These are phyloP conservation scores for Peronospora destructor DNA, from an alignment of 352 stramenopile species.

Conservation along the genomic window DNA sequence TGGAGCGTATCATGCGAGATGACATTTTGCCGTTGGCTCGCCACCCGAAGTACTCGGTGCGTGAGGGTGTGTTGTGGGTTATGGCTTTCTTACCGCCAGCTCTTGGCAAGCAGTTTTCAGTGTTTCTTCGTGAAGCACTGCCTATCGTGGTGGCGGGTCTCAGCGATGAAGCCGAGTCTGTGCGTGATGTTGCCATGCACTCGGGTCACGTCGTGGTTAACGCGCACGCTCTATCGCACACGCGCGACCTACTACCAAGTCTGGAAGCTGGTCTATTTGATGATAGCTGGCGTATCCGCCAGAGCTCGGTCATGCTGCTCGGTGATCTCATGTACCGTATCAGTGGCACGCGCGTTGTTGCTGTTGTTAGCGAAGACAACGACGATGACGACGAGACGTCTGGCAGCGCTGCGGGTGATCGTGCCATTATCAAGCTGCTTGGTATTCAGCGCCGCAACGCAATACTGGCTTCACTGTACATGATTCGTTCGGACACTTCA, in stretches of 20 bases:
- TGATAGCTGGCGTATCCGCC: conserved; percentile 97
- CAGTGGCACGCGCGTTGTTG: conserved; percentile 91
- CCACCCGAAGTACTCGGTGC: conserved; percentile 91
- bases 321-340: conserved; percentile 95
- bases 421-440: conserved; percentile 87
- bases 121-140: conserved; percentile 91
- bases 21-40: conserved; percentile 93
- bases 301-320: conserved; percentile 95
- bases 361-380: conserved; percentile 29
- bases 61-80: conserved; percentile 98
- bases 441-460: conserved; percentile 91
- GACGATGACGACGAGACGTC: conserved; percentile 83
- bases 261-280: conserved; percentile 95
- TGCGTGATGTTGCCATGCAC: conserved; percentile 95
- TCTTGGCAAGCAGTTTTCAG: conserved; percentile 89
- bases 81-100: conserved; percentile 97
- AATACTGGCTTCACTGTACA: conserved; percentile 97
- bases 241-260: conserved; percentile 95
- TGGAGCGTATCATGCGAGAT: conserved; percentile 74
- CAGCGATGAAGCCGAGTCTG: conserved; percentile 96
- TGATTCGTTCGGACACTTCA: conserved; percentile 95
- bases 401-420: conserved; percentile 74
- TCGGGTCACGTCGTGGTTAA: conserved; percentile 97
- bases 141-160: conserved; percentile 96
- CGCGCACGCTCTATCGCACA: conserved; percentile 93